phyloP scores from a whole-genome alignment of 2,329 filamentous ascomycete genomes.

The Fusarium sp. region DNA sequence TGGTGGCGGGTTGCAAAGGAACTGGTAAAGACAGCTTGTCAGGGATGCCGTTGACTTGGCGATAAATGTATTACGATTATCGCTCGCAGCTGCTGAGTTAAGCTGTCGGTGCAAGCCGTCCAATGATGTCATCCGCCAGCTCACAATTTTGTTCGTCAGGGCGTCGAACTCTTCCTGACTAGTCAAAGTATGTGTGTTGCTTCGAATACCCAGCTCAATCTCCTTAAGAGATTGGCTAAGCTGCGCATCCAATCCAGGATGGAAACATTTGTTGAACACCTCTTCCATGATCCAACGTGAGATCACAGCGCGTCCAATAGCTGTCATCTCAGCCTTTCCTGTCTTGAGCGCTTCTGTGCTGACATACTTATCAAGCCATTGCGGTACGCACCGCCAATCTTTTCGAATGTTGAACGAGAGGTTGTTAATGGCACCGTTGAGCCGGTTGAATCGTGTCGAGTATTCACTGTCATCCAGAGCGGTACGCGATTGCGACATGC shows the following conservation, averaged over 20 bases:
- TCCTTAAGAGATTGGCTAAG: conserved; percentile 83
- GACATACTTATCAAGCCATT: conserved; percentile 81
- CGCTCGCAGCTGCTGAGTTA: conserved; percentile 69
- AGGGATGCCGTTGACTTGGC: conserved; percentile 74
- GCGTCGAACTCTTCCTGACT: conserved; percentile 91
- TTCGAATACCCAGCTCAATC: conserved; percentile 88
- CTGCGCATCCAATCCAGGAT: conserved; percentile 81
- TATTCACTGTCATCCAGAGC: conserved; percentile 97
- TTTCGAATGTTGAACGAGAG: conserved; percentile 96
- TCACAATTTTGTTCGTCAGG: conserved; percentile 84
- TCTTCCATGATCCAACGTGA: conserved; percentile 91
- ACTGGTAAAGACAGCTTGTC: conserved; percentile 74
- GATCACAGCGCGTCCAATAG: conserved; percentile 88
- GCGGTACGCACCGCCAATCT: conserved; percentile 84
- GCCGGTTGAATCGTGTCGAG: conserved; percentile 83
- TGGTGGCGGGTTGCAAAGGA: conserved; percentile 79
- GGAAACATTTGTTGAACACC: conserved; percentile 91
- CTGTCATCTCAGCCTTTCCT: conserved; percentile 98
- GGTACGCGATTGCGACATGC: conserved; percentile 92
- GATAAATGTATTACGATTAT: conserved; percentile 75
- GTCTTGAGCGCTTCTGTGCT: conserved; percentile 86
- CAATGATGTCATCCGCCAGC: conserved; percentile 92
- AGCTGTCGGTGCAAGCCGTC: conserved; percentile 85
- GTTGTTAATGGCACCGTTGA: conserved; percentile 95
- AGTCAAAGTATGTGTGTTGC: conserved; percentile 75